phyloP scores from a whole-genome alignment of 257 asterid species.

The Jasminum sambac region DNA sequence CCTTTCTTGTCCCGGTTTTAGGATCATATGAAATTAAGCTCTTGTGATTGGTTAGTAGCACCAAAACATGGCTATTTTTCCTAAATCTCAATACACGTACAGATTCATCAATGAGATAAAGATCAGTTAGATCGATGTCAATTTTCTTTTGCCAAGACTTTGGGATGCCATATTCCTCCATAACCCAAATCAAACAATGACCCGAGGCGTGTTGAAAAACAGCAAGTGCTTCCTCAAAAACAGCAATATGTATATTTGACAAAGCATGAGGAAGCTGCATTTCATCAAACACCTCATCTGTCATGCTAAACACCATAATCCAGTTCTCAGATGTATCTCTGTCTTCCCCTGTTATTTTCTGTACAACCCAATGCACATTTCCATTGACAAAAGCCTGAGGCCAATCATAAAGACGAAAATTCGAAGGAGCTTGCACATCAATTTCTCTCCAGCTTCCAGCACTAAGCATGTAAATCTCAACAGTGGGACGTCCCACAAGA shows the following conservation, averaged over 20 bases:
- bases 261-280: slow-evolving; percentile 30
- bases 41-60: background rate
- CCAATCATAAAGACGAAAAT: slow-evolving; percentile 20
- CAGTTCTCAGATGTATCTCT: slow-evolving; percentile 3
- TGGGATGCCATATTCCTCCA: slow-evolving; percentile 32
- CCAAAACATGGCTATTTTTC: slow-evolving; percentile 16
- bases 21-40: slow-evolving; percentile 25
- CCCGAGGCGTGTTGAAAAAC: slow-evolving; percentile 20
- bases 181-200: slow-evolving; percentile 35
- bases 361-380: slow-evolving; percentile 38
- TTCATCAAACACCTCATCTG: slow-evolving; percentile 35
- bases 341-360: background rate
- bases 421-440: slow-evolving; percentile 18
- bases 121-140: background rate
- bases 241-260: slow-evolving; percentile 1
- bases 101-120: slow-evolving; percentile 4
- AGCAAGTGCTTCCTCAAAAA: slow-evolving; percentile 19
- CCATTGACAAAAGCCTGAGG: slow-evolving; percentile 32
- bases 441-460: slow-evolving; percentile 27
- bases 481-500: slow-evolving; percentile 26
- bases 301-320: slow-evolving; percentile 29
- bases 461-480: slow-evolving; percentile 33
- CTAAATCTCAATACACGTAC: slow-evolving; percentile 24
- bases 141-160: slow-evolving; percentile 32
- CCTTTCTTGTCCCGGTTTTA: background rate